Percentiles rank a stretch among this genome's conserved stretches.
These are phyloP conservation scores for Ceratocystis ficicola DNA, from an alignment of 2,329 filamentous ascomycete genomes.

Conservation along the genomic window DNA sequence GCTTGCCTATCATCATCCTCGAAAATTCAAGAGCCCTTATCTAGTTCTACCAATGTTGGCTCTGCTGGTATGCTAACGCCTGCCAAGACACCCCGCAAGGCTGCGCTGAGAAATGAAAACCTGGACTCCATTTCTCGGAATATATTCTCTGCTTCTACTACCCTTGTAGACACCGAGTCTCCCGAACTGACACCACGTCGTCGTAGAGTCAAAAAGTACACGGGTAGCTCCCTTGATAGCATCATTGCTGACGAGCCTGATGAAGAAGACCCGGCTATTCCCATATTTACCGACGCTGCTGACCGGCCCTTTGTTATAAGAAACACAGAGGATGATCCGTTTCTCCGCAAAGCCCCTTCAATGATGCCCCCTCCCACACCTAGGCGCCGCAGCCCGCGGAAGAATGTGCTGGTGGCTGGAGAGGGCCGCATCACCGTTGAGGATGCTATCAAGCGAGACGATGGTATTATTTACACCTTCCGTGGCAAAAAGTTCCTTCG, in stretches of 20 bases:
- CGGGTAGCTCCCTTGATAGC: slow-evolving; percentile 35
- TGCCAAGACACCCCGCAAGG: slow-evolving; percentile 62
- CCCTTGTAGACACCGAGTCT: slow-evolving; percentile 31
- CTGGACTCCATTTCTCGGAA: slow-evolving; percentile 47
- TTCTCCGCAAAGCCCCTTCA: slow-evolving; percentile 39
- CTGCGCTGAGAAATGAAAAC: slow-evolving; percentile 39
- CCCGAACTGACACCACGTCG: slow-evolving; percentile 49
- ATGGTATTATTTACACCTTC: slow-evolving; percentile 66
- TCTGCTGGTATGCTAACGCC: slow-evolving; percentile 58
- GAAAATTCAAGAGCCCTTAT: slow-evolving; percentile 26
- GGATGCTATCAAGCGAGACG: slow-evolving; percentile 50
- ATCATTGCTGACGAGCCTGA: slow-evolving; percentile 40
- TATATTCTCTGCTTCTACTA: slow-evolving; percentile 36
- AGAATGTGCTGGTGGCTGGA: slow-evolving; percentile 43
- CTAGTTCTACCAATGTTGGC: slow-evolving; percentile 31
- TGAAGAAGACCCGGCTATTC: slow-evolving; percentile 47
- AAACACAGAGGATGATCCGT: slow-evolving; percentile 57
- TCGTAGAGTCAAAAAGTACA: slow-evolving; percentile 45
- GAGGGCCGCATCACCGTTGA: slow-evolving; percentile 49
- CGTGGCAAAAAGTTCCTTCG: slow-evolving; percentile 70
- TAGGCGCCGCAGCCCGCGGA: slow-evolving; percentile 43
- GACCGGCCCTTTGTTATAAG: slow-evolving; percentile 63
- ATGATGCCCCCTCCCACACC: slow-evolving; percentile 29
- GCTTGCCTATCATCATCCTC: slow-evolving; percentile 34
- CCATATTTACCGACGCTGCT: slow-evolving; percentile 68